phyloP scores from a whole-genome alignment of 2,329 filamentous ascomycete species.

The Talaromyces sp. region DNA sequence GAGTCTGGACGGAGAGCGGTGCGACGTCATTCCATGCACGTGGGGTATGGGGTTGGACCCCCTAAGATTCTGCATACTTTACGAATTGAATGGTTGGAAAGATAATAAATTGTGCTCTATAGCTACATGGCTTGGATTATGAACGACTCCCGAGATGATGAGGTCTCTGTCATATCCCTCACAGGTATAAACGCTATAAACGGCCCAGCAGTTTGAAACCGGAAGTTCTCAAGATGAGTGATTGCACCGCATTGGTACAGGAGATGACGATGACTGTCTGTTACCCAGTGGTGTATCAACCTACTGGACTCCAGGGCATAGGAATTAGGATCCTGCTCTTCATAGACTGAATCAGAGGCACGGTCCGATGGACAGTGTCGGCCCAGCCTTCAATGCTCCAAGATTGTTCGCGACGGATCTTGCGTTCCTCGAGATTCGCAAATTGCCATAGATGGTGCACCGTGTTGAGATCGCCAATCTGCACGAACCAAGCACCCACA shows the following conservation, averaged over 20 bases:
- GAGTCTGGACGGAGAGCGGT: neutral
- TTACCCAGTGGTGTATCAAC: constrained; percentile 44
- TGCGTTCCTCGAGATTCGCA: constrained; percentile 90
- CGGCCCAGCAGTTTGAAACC: too few species aligned
- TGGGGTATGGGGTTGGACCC: neutral
- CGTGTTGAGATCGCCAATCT: constrained; percentile 95
- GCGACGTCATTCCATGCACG: constrained; percentile 1
- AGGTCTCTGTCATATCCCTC: neutral
- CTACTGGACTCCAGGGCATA: constrained; percentile 93
- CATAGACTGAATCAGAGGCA: constrained; percentile 94
- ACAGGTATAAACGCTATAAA: neutral
- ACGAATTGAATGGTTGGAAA: neutral
- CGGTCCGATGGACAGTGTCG: constrained; percentile 96
- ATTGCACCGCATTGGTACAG: neutral
- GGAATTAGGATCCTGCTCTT: constrained; percentile 88
- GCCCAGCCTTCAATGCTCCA: constrained; percentile 95
- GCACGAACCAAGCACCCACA: constrained; percentile 96
- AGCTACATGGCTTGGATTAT: neutral
- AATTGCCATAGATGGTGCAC: constrained; percentile 99
- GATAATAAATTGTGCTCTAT: neutral
- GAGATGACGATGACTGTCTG: neutral
- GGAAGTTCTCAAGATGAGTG: neutral
- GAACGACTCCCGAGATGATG: neutral
- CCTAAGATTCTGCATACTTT: too few species aligned
- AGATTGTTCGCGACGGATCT: constrained; percentile 83